A percentile compares a stretch with the other conserved stretches of the same genome.
Evolutionary conservation across 495 filamentous ascomycete species (phyloP).

Genomic region (Neurospora hispaniola): DNA sequence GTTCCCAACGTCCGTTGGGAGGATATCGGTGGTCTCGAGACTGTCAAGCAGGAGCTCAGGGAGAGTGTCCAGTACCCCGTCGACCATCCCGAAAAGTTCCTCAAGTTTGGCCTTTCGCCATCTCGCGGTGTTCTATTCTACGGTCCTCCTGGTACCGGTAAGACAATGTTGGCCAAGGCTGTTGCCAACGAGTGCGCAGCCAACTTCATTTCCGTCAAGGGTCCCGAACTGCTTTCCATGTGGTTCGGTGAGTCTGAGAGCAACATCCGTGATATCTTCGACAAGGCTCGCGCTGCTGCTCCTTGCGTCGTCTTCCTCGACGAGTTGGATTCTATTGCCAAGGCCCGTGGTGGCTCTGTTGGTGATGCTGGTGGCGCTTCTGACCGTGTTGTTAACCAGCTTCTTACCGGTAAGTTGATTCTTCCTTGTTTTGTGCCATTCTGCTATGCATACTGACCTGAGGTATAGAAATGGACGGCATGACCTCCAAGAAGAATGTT

Average conservation of each 20-base stretch:
- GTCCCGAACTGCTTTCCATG: constrained; percentile 95
- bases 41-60: constrained; percentile 98
- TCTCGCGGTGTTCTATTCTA: constrained; percentile 99
- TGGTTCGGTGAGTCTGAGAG: constrained; percentile 99
- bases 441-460: constrained; percentile 30
- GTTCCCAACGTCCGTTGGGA: constrained; percentile 99
- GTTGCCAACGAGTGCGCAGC: constrained; percentile 98
- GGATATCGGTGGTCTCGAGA: constrained; percentile 96
- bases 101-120: constrained; percentile 98
- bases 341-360: constrained; percentile 94
- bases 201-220: constrained; percentile 99
- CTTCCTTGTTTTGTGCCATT: neutral
- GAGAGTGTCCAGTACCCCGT: constrained; percentile 98
- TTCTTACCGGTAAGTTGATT: constrained; percentile 73
- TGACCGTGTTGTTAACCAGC: constrained; percentile 98
- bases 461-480: constrained; percentile 84
- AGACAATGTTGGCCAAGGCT: constrained; percentile 97
- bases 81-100: constrained; percentile 99
- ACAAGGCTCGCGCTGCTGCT: constrained; percentile 96
- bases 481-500: constrained; percentile 99
- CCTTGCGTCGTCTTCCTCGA: constrained; percentile 99
- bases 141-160: constrained; percentile 98
- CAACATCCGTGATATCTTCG: constrained; percentile 99
- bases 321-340: constrained; percentile 97
- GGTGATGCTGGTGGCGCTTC: constrained; percentile 97